phyloP scores from a whole-genome alignment of 495 filamentous ascomycete genomes.

The Hyaloscypha finlandica region DNA sequence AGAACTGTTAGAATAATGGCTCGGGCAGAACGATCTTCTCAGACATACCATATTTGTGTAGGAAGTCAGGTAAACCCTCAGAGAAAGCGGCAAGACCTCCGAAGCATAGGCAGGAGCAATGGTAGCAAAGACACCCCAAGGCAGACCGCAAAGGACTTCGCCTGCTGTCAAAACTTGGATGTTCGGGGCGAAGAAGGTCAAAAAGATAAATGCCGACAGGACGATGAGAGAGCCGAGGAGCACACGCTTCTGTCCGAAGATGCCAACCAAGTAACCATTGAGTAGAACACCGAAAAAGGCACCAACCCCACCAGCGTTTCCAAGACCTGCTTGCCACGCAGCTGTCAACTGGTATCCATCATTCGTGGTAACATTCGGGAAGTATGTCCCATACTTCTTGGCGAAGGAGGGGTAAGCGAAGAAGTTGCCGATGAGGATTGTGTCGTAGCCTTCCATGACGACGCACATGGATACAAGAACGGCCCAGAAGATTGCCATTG shows the following conservation, averaged over 20 bases:
- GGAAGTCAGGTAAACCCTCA: constrained; percentile 22
- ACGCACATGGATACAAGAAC: constrained; percentile 59
- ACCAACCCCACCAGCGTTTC: constrained; percentile 16
- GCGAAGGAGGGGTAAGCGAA: constrained; percentile 61
- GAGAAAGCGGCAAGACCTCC: constrained; percentile 20
- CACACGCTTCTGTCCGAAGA: constrained; percentile 52
- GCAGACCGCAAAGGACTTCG: constrained; percentile 70
- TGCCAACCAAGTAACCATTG: constrained; percentile 49
- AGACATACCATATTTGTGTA: constrained; percentile 47
- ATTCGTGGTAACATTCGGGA: constrained; percentile 50
- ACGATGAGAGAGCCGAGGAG: constrained; percentile 58
- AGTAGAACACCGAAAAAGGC: constrained; percentile 43
- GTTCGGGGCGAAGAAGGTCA: constrained; percentile 62
- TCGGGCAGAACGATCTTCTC: not conserved
- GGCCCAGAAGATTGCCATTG: constrained; percentile 43
- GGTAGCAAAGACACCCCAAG: constrained; percentile 66
- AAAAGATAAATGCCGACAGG: constrained; percentile 52
- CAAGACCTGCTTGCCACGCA: constrained; percentile 27
- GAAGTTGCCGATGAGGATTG: constrained; percentile 58
- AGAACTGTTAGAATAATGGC: not conserved
- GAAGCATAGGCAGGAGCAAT: constrained; percentile 50
- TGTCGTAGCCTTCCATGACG: constrained; percentile 66
- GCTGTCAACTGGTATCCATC: constrained; percentile 44
- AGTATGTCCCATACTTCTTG: constrained; percentile 59
- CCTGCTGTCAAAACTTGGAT: constrained; percentile 61